These are phyloP conservation scores for Paramyrothecium roridum DNA, from an alignment of 2,329 filamentous ascomycete species.

Conservation along the genomic window DNA sequence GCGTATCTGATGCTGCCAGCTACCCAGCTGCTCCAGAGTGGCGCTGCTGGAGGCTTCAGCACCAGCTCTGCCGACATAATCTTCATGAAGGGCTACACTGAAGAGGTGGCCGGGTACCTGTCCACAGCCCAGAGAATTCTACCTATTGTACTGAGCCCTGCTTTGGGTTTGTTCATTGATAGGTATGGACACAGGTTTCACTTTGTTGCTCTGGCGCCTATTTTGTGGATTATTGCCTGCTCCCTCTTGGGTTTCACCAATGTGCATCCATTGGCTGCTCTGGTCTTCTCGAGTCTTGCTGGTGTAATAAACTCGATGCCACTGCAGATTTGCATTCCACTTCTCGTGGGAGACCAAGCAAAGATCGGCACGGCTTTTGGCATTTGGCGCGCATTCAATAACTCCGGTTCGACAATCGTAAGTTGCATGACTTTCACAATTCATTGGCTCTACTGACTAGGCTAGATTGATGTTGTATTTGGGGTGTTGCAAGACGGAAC, in stretches of 20 bases:
- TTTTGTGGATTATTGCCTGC: slow-evolving; percentile 14
- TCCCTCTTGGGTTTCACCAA: slow-evolving; percentile 16
- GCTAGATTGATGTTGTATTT: slow-evolving; percentile 18
- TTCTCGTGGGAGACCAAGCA: slow-evolving; percentile 16
- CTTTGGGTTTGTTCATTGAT: slow-evolving; percentile 14
- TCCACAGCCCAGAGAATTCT: slow-evolving; percentile 15
- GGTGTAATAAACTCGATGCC: slow-evolving; percentile 17
- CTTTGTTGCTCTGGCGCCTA: slow-evolving; percentile 14
- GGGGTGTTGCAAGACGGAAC: slow-evolving; percentile 17
- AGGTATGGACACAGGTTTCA: slow-evolving; percentile 19
- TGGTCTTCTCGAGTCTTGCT: slow-evolving; percentile 14
- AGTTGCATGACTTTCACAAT: not conserved
- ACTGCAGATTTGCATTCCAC: slow-evolving; percentile 16
- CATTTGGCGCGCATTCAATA: slow-evolving; percentile 17
- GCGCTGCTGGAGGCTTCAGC: slow-evolving; percentile 14
- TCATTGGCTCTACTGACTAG: not conserved
- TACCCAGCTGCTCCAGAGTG: slow-evolving; percentile 17
- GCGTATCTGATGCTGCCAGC: slow-evolving; percentile 16
- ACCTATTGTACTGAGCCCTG: slow-evolving; percentile 13
- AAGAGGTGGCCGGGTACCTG: slow-evolving; percentile 16
- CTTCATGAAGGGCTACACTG: slow-evolving; percentile 17
- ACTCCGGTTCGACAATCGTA: slow-evolving; percentile 17
- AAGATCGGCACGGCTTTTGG: slow-evolving; percentile 19
- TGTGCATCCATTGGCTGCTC: slow-evolving; percentile 12
- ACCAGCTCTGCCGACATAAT: slow-evolving; percentile 17